Base-by-base conservation (phyloP, 768 basidiomycete species). In the Mycena indigotica region DNA sequence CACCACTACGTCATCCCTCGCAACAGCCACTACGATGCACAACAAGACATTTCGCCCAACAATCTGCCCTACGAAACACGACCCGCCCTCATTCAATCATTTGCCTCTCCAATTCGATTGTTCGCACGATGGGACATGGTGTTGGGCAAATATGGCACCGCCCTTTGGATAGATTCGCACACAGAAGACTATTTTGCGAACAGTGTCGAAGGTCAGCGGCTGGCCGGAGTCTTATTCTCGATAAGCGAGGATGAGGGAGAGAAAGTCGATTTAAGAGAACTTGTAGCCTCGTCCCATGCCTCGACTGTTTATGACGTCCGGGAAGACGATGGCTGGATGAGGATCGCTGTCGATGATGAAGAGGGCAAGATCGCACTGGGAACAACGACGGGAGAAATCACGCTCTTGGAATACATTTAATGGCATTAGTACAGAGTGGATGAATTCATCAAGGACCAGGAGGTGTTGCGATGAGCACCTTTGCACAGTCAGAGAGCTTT, bases 101-200 rank as follows among this genome's bases (percentile, higher is more conserved):
- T 86, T 51, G 76, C 72, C 1, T 81, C 84, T 2, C 85, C 87
- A 3, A 70, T 88, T 15, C 81, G 84, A 15, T 68, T 87, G 28
- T 84, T 86, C 60, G 73, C 81, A 2, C 77, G 73, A 23, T 81
- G 81, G 26, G 76, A 84, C 48, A 77, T 85, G 71, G 73, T 74
- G 0, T 62, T 89, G 19, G 87, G 87, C 1, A 71, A 69, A 3
- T 78, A 82, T 62, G 88, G 87, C 3, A 87, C 84, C 4, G 82
- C 81, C 4, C 61, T 90, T 16, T 90, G 86, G 84, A 71, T 87
- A 29, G 88, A 90, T 62, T 83, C 75, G 48, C 82, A 87, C 49
- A 81, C 82, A 0, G 83, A 84, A 56, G 78, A 77, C 30, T 77
- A 79, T 65, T 72, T 74, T 56, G 71, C 71, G 1, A 74, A 74